Conservation (phyloP, 352 stramenopile genomes). For the Globisporangium abappressorium region DNA sequence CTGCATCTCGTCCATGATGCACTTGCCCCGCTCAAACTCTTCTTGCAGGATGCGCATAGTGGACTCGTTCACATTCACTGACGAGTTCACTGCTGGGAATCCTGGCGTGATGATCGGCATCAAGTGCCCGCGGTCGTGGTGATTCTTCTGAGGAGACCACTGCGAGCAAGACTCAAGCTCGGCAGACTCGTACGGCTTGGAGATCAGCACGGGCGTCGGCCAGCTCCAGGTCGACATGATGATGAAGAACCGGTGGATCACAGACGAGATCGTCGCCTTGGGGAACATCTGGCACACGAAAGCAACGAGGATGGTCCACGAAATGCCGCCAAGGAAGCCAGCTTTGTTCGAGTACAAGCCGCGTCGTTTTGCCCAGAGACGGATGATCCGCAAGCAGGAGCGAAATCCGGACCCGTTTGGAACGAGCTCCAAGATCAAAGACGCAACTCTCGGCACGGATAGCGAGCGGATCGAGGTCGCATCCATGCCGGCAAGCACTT, state of each 20-base stretch:
- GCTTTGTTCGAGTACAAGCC: slow-evolving; percentile 86
- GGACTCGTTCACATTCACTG: slow-evolving; percentile 79
- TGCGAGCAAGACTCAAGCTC: slow-evolving; percentile 39
- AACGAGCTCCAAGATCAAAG: slow-evolving; percentile 78
- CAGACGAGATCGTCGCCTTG: slow-evolving; percentile 59
- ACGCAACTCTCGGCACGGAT: slow-evolving; percentile 73
- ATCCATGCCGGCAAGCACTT: slow-evolving; percentile 77
- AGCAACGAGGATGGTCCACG: slow-evolving; percentile 82
- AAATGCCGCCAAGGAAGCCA: slow-evolving; percentile 79
- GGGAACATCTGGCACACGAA: slow-evolving; percentile 89
- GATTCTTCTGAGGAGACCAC: slow-evolving; percentile 73
- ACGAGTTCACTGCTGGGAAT: slow-evolving; percentile 81
- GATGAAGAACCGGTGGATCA: slow-evolving; percentile 82
- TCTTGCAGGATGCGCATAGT: slow-evolving; percentile 72
- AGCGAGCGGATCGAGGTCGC: slow-evolving; percentile 69
- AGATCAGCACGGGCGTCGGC: slow-evolving; percentile 76
- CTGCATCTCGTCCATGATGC: slow-evolving; percentile 75
- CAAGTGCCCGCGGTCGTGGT: slow-evolving; percentile 73
- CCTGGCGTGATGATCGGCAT: slow-evolving; percentile 89
- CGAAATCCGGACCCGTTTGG: slow-evolving; percentile 71
- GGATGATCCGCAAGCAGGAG: slow-evolving; percentile 68
- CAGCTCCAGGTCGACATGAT: slow-evolving; percentile 77
- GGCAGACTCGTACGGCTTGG: slow-evolving; percentile 48
- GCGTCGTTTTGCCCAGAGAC: slow-evolving; percentile 68
- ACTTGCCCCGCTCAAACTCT: slow-evolving; percentile 70